Evolutionary conservation across 495 filamentous ascomycete species (phyloP).

Genomic region (Oidiodendron maius): DNA sequence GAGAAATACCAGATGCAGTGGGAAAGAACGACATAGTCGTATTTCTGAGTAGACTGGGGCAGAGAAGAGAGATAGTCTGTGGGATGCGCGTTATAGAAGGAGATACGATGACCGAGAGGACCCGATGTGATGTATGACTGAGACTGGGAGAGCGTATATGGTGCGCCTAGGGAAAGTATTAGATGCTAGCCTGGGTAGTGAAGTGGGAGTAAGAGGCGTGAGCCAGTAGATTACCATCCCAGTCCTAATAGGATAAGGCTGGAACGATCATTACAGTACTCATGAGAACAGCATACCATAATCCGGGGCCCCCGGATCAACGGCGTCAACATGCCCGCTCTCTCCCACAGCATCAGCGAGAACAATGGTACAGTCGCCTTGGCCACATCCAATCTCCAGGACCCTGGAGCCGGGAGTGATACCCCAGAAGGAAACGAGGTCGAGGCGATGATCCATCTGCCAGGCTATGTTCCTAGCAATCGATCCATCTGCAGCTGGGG

Average conservation of each 20-base stretch:
- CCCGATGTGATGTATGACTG: constrained; percentile 29
- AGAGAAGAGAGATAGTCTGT: background rate
- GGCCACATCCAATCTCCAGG: constrained; percentile 50
- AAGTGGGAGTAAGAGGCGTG: constrained; percentile 5
- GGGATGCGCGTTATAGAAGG: constrained; percentile 25
- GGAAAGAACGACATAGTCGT: constrained; percentile 39
- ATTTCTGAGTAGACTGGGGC: constrained; percentile 18
- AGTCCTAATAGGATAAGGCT: too few relatives aligned
- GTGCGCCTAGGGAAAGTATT: constrained; percentile 13
- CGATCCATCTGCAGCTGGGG: background rate
- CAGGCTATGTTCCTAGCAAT: background rate
- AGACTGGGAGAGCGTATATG: constrained; percentile 31
- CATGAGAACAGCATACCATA: constrained; percentile 36
- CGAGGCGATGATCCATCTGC: constrained; percentile 39
- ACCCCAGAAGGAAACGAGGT: constrained; percentile 31
- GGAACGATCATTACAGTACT: too few relatives aligned
- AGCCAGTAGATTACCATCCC: too few relatives aligned
- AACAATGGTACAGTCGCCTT: constrained; percentile 42
- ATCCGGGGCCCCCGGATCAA: constrained; percentile 43
- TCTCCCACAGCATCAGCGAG: constrained; percentile 40
- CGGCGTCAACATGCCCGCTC: constrained; percentile 34
- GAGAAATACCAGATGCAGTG: constrained; percentile 48
- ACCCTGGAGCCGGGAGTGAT: constrained; percentile 33
- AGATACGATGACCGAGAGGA: constrained; percentile 32
- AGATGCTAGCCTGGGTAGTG: constrained; percentile 18